A percentile compares a stretch with the other conserved stretches of the same genome.
Conservation (phyloP, 2,329 filamentous ascomycete species). For the Exophiala oligosperma region DNA sequence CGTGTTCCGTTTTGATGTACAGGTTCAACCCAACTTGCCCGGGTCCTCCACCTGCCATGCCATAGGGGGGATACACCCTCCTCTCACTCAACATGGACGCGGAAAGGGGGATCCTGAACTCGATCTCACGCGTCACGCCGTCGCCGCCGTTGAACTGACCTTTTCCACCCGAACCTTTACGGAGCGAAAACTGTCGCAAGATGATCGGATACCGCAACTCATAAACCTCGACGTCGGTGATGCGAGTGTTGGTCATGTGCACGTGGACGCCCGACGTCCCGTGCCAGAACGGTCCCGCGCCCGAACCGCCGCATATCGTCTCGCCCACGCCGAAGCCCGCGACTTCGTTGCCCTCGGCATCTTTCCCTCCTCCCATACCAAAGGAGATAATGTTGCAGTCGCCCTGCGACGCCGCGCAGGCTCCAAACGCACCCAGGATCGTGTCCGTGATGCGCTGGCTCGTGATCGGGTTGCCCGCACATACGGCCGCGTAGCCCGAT, state of each 20-base stretch:
- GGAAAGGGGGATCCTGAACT: constrained; percentile 75
- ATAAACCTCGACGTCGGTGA: constrained; percentile 77
- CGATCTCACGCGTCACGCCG: constrained; percentile 75
- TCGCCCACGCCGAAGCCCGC: constrained; percentile 77
- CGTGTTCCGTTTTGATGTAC: constrained; percentile 20
- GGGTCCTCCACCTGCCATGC: constrained; percentile 26
- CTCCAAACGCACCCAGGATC: constrained; percentile 36
- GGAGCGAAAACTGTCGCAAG: constrained; percentile 67
- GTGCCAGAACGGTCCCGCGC: constrained; percentile 71
- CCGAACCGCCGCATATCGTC: constrained; percentile 75
- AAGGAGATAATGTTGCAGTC: constrained; percentile 35
- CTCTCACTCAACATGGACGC: constrained; percentile 43
- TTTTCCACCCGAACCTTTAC: constrained; percentile 61
- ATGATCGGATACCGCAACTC: constrained; percentile 75
- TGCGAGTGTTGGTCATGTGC: constrained; percentile 86
- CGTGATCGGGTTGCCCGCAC: constrained; percentile 31
- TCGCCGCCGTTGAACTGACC: constrained; percentile 70
- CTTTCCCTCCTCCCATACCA: constrained; percentile 23
- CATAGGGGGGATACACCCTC: constrained; percentile 26
- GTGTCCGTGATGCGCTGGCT: constrained; percentile 35
- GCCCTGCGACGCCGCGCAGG: constrained; percentile 32
- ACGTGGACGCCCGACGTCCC: constrained; percentile 75
- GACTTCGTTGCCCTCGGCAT: constrained; percentile 39
- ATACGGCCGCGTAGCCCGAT: constrained; percentile 33
- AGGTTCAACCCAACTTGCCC: constrained; percentile 24